Percentiles rank a stretch among this genome's conserved stretches.
phyloP scores from a whole-genome alignment of 192 early-diverging fungal species.

The Coemansia sp. region DNA sequence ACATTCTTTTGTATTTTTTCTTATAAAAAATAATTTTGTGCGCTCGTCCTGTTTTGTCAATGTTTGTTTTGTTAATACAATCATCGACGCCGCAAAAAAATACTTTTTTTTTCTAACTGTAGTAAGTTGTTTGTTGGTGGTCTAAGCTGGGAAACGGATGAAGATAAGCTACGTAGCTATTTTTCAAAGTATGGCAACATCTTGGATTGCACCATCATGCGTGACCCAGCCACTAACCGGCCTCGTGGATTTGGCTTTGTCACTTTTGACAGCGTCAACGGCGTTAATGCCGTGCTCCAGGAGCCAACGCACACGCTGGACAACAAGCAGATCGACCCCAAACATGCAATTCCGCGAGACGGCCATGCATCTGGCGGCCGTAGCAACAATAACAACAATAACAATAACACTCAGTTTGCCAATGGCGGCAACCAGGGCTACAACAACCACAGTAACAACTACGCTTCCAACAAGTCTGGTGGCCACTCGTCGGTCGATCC shows the following conservation, averaged over 20 bases:
- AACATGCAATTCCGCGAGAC: conserved; percentile 52
- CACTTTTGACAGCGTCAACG: conserved; percentile 75
- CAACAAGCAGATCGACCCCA: conserved; percentile 63
- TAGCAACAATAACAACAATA: conserved; percentile 1
- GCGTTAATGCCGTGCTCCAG: conserved; percentile 75
- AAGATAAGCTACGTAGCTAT: conserved; percentile 80
- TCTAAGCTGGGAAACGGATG: conserved; percentile 80
- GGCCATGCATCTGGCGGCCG: conserved; percentile 20
- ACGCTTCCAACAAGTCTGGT: neutral
- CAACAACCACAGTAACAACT: neutral
- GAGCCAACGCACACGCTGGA: conserved; percentile 68
- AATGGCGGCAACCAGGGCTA: neutral
- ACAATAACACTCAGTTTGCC: neutral
- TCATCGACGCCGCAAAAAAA: conserved; percentile 27
- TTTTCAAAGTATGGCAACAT: conserved; percentile 85
- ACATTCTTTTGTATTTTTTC: conserved; percentile 1
- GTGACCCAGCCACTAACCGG: conserved; percentile 79
- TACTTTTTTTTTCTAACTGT: conserved; percentile 52
- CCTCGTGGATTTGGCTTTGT: conserved; percentile 95
- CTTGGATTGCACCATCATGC: conserved; percentile 82
- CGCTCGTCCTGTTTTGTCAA: neutral
- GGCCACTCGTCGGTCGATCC: conserved; percentile 20
- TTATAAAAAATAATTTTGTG: neutral
- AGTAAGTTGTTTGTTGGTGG: conserved; percentile 95
- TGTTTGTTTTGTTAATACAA: conserved; percentile 67